Conservation (phyloP, 2,329 filamentous ascomycete genomes). For the Chaetomium olivaceum region DNA sequence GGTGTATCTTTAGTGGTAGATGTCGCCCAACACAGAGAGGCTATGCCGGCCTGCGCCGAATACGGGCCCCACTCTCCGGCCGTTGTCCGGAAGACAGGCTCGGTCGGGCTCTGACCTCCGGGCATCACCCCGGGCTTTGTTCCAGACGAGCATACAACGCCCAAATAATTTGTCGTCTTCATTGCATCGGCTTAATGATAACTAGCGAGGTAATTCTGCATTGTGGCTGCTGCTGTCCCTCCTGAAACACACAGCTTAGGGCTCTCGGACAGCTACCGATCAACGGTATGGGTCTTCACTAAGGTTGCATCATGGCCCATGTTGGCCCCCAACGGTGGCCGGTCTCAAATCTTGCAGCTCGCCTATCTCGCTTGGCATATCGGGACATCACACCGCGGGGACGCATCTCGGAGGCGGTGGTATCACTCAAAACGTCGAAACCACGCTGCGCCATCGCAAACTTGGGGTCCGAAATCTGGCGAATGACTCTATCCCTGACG, state of each 20-base stretch:
- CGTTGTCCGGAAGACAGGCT: neutral
- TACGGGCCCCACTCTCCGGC: neutral
- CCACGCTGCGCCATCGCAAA: neutral
- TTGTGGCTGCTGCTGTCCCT: neutral
- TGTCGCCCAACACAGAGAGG: neutral
- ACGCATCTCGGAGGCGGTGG: neutral
- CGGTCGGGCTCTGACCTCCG: neutral
- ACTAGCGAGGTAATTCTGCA: neutral
- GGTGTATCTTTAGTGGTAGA: neutral
- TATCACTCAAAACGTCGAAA: neutral
- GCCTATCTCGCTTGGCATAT: neutral
- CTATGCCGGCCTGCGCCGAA: neutral
- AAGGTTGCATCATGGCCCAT: neutral
- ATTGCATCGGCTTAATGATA: neutral
- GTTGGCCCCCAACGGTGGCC: neutral
- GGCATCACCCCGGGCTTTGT: neutral
- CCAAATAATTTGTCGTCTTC: neutral
- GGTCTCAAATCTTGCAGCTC: slow-evolving; percentile 6
- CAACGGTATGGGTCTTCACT: neutral
- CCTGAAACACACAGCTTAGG: neutral
- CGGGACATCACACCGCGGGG: neutral
- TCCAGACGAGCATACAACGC: neutral
- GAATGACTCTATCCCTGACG: neutral
- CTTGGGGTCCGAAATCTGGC: neutral
- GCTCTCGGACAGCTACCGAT: neutral